Base-by-base conservation (phyloP, 1,139 yeast species). In the Geotrichum reessii region DNA sequence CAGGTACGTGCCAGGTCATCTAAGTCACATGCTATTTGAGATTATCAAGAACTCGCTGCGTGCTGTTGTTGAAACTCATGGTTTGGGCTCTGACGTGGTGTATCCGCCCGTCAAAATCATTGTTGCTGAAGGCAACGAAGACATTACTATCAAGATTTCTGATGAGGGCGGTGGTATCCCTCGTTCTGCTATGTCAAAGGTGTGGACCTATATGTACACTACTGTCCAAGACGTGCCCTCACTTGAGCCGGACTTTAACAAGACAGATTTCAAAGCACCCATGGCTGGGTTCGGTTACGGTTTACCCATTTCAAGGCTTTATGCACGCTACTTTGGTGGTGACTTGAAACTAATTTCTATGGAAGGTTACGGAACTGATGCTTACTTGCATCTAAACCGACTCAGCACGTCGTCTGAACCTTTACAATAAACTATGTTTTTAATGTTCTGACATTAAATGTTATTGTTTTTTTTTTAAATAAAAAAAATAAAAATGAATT, bases 81-180 rank as follows among this genome's bases (percentile, higher is more conserved):
- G 84, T 4, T 65, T 68, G 5, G 75, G 73, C 44, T 85, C 86
- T 62, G 89, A 85, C 66, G 65, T 66, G 31, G 80, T 88, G 63
- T 89, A 83, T 70, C 96, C 97, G 0, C 87, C 95, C 1, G 86
- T 91, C 50, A 89, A 89, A 72, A 87, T 91, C 27, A 87, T 91
- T 61, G 91, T 90, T 27, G 88, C 92, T n/a, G 90, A 89, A 70
- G 97, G 97, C 12, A 82, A 84, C 49, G 96, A 90, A 69, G 97
- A 91, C 70, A 89, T 91, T 63, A 91, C 97, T n/a, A 86, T 90
- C 66, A 91, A 91, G 71, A 85, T 90, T 61, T 85, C 93, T 50
- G 97, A 90, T 70, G 96, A 90, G 74, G 97, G 97, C 53, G 97
- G 97, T 47, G 97, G 97, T 31, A 89, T 91, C 62, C 88, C 96